Percentiles rank a stretch among this genome's conserved stretches.
These are phyloP conservation scores for Calonectria hongkongensis DNA, from an alignment of 2,329 filamentous ascomycete species.

Conservation along the genomic window DNA sequence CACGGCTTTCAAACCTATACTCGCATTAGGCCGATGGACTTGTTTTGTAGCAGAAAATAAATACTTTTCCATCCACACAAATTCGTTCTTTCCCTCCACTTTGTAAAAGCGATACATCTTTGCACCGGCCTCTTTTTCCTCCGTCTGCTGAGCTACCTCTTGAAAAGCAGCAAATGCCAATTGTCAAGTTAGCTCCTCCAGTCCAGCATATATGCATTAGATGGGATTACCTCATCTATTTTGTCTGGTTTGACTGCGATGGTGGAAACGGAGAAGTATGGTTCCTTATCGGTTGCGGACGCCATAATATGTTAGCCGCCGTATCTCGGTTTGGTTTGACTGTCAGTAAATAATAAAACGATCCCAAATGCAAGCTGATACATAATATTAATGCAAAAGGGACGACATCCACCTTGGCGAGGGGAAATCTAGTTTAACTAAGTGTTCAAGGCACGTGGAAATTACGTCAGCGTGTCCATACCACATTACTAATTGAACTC, in stretches of 20 bases:
- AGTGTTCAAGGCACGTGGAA: too few species aligned
- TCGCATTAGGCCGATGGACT: not conserved
- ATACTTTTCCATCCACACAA: slow-evolving; percentile 43
- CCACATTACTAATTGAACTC: too few species aligned
- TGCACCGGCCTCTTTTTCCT: slow-evolving; percentile 32
- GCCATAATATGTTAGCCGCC: not conserved
- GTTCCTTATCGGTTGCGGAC: not conserved
- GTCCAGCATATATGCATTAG: too few species aligned
- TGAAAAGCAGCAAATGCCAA: slow-evolving; percentile 15
- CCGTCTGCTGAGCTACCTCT: slow-evolving; percentile 4
- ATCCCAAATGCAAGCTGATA: too few species aligned
- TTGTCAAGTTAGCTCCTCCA: not conserved
- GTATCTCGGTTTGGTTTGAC: not conserved
- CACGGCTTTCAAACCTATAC: slow-evolving; percentile 24
- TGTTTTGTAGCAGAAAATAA: not conserved
- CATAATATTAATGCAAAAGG: too few species aligned
- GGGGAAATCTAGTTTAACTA: too few species aligned
- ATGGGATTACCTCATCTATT: slow-evolving; percentile 9
- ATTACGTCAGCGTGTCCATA: too few species aligned
- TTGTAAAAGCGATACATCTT: slow-evolving; percentile 44
- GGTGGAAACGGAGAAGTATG: slow-evolving; percentile 23
- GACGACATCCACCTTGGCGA: too few species aligned
- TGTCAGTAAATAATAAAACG: too few species aligned
- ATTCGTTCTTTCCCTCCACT: slow-evolving; percentile 41
- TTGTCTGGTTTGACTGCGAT: slow-evolving; percentile 12